These are phyloP conservation scores for Mallotus japonicus DNA, from an alignment of 441 rosid genomes.

Conservation along the genomic window DNA sequence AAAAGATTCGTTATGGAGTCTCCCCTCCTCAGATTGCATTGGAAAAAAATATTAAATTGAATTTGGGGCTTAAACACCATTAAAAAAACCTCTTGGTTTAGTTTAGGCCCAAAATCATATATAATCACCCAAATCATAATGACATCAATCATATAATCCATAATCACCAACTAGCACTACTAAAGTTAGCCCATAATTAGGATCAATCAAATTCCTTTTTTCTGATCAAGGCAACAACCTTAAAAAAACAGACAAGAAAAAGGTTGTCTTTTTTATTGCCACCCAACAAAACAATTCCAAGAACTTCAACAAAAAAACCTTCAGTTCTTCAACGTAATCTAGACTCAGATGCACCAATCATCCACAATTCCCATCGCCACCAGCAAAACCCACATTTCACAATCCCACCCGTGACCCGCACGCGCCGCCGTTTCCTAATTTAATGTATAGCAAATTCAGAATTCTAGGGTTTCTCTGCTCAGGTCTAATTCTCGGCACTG, in stretches of 20 bases:
- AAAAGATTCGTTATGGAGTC: too few relatives aligned
- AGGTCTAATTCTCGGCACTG: constrained; percentile 26
- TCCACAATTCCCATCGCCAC: not conserved
- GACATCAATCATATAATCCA: too few relatives aligned
- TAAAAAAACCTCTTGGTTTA: too few relatives aligned
- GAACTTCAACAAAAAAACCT: not conserved
- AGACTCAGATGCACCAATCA: constrained; percentile 1
- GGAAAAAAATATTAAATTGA: too few relatives aligned
- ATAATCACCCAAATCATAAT: too few relatives aligned
- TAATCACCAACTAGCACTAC: too few relatives aligned
- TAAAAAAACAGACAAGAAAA: not conserved
- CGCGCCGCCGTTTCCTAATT: constrained; percentile 4
- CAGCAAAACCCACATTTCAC: not conserved
- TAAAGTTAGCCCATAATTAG: too few relatives aligned
- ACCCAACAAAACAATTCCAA: not conserved
- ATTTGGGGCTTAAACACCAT: too few relatives aligned
- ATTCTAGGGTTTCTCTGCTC: constrained; percentile 27
- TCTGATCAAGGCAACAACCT: too few relatives aligned
- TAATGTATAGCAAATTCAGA: constrained; percentile 22
- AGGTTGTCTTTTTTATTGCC: not conserved
- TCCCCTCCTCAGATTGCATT: too few relatives aligned
- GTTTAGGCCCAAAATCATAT: too few relatives aligned
- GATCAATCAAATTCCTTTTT: too few relatives aligned
- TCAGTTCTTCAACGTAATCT: constrained; percentile 5
- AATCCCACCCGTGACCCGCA: not conserved